A percentile compares a stretch with the other conserved stretches of the same genome.
Conservation (phyloP, 331 rosid genomes). For the Prunus yedoensis region DNA sequence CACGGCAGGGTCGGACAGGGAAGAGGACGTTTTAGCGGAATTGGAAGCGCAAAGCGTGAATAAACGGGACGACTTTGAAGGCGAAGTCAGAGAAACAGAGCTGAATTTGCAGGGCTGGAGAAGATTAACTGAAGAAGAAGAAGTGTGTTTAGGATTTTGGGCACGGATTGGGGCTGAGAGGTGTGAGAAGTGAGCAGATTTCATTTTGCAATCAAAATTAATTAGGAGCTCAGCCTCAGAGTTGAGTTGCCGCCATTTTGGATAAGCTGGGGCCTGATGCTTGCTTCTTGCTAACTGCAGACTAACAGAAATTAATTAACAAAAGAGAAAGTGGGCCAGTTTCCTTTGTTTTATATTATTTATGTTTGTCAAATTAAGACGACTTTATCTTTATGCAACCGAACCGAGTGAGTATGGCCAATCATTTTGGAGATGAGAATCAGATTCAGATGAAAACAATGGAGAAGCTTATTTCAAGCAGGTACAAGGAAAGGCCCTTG, state of each 20-base stretch:
- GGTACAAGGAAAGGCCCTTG: not conserved
- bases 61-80: slow-evolving; percentile 28
- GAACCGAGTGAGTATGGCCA: not conserved
- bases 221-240: not conserved
- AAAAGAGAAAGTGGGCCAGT: no score
- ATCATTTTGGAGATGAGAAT: not conserved
- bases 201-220: slow-evolving; percentile 31
- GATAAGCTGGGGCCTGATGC: no score
- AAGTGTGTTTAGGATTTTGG: slow-evolving; percentile 18
- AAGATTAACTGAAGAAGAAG: slow-evolving; percentile 19
- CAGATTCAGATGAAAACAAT: not conserved
- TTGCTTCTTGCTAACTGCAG: no score
- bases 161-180: slow-evolving; percentile 29
- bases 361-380: no score
- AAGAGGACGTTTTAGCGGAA: slow-evolving; percentile 11
- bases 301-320: no score
- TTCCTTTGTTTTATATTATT: no score
- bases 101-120: slow-evolving; percentile 22
- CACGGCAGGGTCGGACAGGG: slow-evolving; percentile 10
- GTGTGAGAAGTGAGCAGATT: slow-evolving; percentile 28
- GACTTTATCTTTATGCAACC: not conserved
- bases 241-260: not conserved
- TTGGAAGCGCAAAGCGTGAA: slow-evolving; percentile 27
- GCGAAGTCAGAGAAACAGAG: slow-evolving; percentile 29
- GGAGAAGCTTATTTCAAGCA: slow-evolving; percentile 11